Conservation (phyloP, 768 basidiomycete species). For the Flagelloscypha sp. region DNA sequence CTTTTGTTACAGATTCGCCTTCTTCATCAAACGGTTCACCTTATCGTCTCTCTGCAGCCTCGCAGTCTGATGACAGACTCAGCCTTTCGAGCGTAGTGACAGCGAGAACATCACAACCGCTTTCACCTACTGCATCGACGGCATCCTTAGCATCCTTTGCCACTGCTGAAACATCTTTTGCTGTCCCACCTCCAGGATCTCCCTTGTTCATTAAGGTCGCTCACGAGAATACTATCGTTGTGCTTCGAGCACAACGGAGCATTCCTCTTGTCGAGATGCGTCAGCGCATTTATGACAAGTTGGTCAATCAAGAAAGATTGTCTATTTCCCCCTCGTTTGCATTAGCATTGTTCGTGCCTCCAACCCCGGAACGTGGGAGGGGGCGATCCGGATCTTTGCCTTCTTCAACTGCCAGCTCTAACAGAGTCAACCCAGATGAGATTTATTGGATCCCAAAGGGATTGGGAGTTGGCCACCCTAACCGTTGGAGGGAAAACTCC, state of each 20-base stretch:
- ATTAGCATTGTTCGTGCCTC: slow-evolving; percentile 43
- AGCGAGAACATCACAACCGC: slow-evolving; percentile 9
- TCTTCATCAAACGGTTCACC: slow-evolving; percentile 3
- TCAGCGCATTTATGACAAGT: slow-evolving; percentile 53
- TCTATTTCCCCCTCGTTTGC: slow-evolving; percentile 47
- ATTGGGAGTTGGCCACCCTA: slow-evolving; percentile 48
- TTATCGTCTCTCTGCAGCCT: slow-evolving; percentile 5
- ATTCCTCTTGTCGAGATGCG: slow-evolving; percentile 47
- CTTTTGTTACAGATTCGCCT: slow-evolving; percentile 9
- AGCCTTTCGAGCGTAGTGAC: slow-evolving; percentile 7
- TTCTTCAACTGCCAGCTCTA: slow-evolving; percentile 24
- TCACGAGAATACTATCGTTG: slow-evolving; percentile 51
- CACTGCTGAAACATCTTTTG: slow-evolving; percentile 25
- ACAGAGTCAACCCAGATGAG: slow-evolving; percentile 23
- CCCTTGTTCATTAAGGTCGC: slow-evolving; percentile 55
- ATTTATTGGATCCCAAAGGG: slow-evolving; percentile 44
- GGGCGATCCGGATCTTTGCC: slow-evolving; percentile 27
- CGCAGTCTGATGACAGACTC: slow-evolving; percentile 3
- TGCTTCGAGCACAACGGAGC: slow-evolving; percentile 46
- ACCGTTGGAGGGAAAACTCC: slow-evolving; percentile 44
- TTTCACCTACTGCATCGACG: slow-evolving; percentile 12
- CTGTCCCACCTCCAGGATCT: slow-evolving; percentile 16
- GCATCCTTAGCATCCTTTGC: slow-evolving; percentile 25
- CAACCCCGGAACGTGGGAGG: slow-evolving; percentile 16
- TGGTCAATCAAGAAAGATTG: slow-evolving; percentile 52